Percentiles rank a stretch among this genome's conserved stretches.
phyloP scores from a whole-genome alignment of 495 filamentous ascomycete species.

The Cercophora scortea region DNA sequence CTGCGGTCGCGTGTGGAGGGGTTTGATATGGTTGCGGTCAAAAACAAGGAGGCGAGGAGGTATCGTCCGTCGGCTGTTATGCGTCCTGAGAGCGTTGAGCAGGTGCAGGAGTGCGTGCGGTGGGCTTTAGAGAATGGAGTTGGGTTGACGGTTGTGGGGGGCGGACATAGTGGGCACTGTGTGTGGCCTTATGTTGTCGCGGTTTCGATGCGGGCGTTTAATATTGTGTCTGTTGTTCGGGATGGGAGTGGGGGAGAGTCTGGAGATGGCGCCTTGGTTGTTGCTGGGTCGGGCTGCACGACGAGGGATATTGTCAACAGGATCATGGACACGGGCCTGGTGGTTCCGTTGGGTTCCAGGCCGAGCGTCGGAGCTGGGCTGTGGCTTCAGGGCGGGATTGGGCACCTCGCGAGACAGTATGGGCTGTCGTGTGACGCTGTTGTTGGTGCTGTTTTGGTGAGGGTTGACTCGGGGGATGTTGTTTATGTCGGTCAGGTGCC shows the following conservation, averaged over 20 bases:
- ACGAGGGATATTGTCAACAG: conserved; percentile 48
- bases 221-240: conserved; percentile 40
- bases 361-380: conserved; percentile 56
- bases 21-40: conserved; percentile 30
- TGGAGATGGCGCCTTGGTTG: conserved; percentile 28
- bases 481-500: conserved; percentile 47
- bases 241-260: conserved; percentile 12
- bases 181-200: conserved; percentile 45
- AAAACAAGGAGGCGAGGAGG: conserved; percentile 46
- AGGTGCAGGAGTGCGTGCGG: conserved; percentile 49
- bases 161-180: conserved; percentile 55
- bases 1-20: too few species aligned
- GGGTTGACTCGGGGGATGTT: conserved; percentile 41
- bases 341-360: conserved; percentile 51
- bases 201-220: conserved; percentile 52
- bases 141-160: conserved; percentile 48
- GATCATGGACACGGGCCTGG: conserved; percentile 42
- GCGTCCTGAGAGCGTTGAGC: conserved; percentile 40
- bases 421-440: conserved; percentile 56
- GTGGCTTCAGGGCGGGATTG: conserved; percentile 60
- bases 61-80: conserved; percentile 38
- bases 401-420: conserved; percentile 48
- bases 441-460: conserved; percentile 51
- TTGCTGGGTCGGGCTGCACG: conserved; percentile 49
- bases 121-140: conserved; percentile 54